phyloP scores from a whole-genome alignment of 2,329 filamentous ascomycete genomes.

The Fusarium heterosporum region DNA sequence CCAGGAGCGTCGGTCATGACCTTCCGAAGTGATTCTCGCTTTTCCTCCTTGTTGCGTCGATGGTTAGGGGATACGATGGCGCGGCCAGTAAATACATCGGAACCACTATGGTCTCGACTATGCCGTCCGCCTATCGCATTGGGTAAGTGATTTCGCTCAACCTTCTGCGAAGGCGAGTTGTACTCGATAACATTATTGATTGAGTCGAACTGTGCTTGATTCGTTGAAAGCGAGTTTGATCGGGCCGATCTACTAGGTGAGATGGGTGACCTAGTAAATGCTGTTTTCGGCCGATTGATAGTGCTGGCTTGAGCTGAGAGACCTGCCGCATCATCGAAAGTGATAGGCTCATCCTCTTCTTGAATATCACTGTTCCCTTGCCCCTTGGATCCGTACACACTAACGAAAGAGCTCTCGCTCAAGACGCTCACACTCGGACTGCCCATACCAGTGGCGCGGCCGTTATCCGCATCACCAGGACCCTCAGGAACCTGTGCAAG shows the following conservation, averaged over 20 bases:
- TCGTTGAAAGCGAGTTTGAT: slow-evolving; percentile 50
- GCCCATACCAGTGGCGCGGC: slow-evolving; percentile 53
- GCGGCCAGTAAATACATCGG: slow-evolving; percentile 31
- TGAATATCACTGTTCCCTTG: slow-evolving; percentile 41
- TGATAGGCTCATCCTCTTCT: slow-evolving; percentile 49
- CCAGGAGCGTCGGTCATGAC: slow-evolving; percentile 61
- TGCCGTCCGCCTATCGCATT: slow-evolving; percentile 49
- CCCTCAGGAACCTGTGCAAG: slow-evolving; percentile 61
- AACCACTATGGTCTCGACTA: slow-evolving; percentile 44
- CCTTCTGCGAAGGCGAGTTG: slow-evolving; percentile 62
- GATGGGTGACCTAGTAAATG: slow-evolving; percentile 29
- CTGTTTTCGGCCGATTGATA: slow-evolving; percentile 41
- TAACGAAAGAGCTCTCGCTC: slow-evolving; percentile 75
- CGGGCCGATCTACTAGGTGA: slow-evolving; percentile 31
- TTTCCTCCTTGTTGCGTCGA: slow-evolving; percentile 57
- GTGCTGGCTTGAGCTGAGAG: slow-evolving; percentile 27
- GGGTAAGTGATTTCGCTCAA: slow-evolving; percentile 54
- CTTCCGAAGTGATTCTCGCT: slow-evolving; percentile 60
- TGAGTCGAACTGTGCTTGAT: slow-evolving; percentile 56
- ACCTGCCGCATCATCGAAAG: slow-evolving; percentile 46
- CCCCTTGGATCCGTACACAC: slow-evolving; percentile 68
- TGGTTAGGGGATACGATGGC: slow-evolving; percentile 34
- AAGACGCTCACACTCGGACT: slow-evolving; percentile 73
- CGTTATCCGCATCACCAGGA: slow-evolving; percentile 42
- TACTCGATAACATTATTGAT: slow-evolving; percentile 60